Conservation (phyloP, 177 flowering plant genomes). For the Vitis hybrid region DNA sequence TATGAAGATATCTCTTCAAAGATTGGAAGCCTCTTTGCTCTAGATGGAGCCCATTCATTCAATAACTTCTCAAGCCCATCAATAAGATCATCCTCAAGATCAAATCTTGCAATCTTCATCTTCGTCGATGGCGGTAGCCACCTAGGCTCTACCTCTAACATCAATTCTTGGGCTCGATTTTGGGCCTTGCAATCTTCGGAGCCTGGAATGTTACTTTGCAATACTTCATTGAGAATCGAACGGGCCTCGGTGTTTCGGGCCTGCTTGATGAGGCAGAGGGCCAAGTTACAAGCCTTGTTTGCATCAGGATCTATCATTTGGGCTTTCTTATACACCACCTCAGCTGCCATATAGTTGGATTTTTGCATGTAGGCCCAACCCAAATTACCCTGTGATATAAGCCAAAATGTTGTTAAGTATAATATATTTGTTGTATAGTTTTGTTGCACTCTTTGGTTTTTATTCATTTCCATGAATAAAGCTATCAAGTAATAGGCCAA, state of each 20-base stretch:
- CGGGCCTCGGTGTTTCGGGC: background rate
- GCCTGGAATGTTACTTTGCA: background rate
- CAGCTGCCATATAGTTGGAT: background rate
- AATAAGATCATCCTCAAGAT: background rate
- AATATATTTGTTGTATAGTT: too few relatives aligned
- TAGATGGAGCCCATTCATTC: background rate
- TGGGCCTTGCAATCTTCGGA: background rate
- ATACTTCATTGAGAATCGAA: background rate
- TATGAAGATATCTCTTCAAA: too few relatives aligned
- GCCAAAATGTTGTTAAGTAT: too few relatives aligned
- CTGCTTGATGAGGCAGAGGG: background rate
- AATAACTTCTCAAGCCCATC: background rate
- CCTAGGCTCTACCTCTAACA: background rate
- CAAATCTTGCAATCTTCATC: background rate
- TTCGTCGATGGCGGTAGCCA: background rate
- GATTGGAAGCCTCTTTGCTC: conserved; percentile 7
- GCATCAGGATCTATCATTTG: background rate
- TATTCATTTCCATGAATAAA: too few relatives aligned
- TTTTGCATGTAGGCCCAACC: conserved; percentile 17
- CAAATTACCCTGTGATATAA: conserved; percentile 6
- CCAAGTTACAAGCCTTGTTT: background rate
- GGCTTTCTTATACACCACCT: conserved; percentile 13
- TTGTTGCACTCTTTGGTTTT: too few relatives aligned
- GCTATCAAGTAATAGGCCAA: too few relatives aligned
- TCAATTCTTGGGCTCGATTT: conserved; percentile 3